Base-by-base conservation (phyloP, 805 yeast species). In the Candida tallmaniae region DNA sequence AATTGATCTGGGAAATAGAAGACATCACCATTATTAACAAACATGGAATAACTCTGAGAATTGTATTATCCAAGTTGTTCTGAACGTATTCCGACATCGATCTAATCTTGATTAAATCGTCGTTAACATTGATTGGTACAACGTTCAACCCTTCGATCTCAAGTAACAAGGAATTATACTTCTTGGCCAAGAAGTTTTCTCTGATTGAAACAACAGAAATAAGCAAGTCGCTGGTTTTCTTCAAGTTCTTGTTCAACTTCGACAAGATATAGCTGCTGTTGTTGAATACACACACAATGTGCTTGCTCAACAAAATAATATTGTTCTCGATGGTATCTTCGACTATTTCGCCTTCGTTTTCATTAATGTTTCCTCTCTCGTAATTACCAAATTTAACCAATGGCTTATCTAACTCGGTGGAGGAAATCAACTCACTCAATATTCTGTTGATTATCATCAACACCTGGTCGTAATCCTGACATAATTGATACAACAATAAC, bases 381-480 rank as follows among this genome's bases (percentile, higher is more conserved):
- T 54, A 38, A 63, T 70, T 58, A 51, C 79, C 60, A 49, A 59
- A 48, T 53, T 48, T 51, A 17, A 69, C 52, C 21, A 79, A 60
- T 7, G 81, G 73, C 47, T 72, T 73, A 36, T 78, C 82, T 40
- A 83, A 63, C 43, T 84, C 95, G 3, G 82, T 74, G 34, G 80
- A 70, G 31, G 84, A 70, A 35, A 90, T 65, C 14, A 80, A 70
- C 53, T 89, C 95, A 22, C 96, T 87, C 23, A 93, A 63, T 20
- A 86, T 61, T 47, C 78, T 73, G 61, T 85, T 88, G 44, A 88
- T 76, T 39, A 87, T 72, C 2, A 73, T 58, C 6, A 90, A 73
- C 10, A 87, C 97, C 20, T 83, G 79, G 51, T 83, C 83, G 55
- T 83, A 83, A 46, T 89, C 95, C 58, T 85, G 94, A 31, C 95